These are phyloP conservation scores for Dictyostelium purpureum DNA, from an alignment of 78 protist genomes.

Conservation along the genomic window DNA sequence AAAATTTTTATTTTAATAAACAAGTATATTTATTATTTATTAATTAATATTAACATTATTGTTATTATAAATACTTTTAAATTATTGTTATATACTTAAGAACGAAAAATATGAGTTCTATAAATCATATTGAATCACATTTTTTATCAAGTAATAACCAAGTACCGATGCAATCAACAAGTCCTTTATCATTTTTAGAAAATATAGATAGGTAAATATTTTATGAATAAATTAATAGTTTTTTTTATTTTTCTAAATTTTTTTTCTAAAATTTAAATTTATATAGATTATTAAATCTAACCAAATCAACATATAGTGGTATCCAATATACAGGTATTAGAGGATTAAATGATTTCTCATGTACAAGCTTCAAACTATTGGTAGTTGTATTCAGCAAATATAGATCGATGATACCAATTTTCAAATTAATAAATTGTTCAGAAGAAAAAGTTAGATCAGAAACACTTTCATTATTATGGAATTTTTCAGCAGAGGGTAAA, in stretches of 20 bases:
- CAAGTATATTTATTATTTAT: not conserved
- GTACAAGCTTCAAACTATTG: conserved; percentile 35
- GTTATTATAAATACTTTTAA: not conserved
- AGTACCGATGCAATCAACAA: not conserved
- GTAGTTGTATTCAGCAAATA: conserved; percentile 44
- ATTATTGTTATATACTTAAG: not conserved
- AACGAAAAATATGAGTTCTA: not conserved
- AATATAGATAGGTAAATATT: conserved; percentile 57
- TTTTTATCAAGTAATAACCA: not conserved
- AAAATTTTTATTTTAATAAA: no score
- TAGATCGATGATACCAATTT: conserved; percentile 48
- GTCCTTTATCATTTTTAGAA: conserved; percentile 29
- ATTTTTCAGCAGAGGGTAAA: conserved; percentile 73
- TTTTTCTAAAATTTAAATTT: not conserved
- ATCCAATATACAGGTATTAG: conserved; percentile 54
- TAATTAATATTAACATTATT: not conserved
- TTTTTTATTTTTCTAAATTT: not conserved
- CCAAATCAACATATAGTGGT: conserved; percentile 32
- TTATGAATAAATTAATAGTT: not conserved
- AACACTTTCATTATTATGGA: conserved; percentile 50
- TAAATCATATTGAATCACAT: conserved; percentile 42
- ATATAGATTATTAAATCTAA: conserved; percentile 48
- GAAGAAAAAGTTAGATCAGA: conserved; percentile 39
- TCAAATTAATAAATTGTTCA: conserved; percentile 3
- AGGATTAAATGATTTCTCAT: conserved; percentile 33